Evolutionary conservation across 495 filamentous ascomycete species (phyloP), one percentile per base, ranked within the genome.

Genomic region (Friedmanniomyces endolithicus): DNA sequence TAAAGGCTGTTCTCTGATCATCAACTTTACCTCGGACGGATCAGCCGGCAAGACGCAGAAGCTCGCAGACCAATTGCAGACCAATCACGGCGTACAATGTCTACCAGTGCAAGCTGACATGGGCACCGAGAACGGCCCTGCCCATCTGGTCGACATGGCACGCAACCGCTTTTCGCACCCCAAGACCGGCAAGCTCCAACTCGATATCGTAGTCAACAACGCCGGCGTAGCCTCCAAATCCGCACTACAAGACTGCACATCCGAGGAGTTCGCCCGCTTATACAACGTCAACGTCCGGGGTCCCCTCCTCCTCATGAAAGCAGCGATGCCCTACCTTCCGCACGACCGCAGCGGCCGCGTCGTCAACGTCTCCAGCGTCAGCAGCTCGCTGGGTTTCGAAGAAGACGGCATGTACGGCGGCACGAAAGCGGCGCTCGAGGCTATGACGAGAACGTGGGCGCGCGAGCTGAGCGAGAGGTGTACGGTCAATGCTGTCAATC

Each of bases 171-270:
- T 82, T 63, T 58, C 72, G 14, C 66, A 74, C 34, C 71, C 70
- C 29, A 66, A 70, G 45, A 68, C 65, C 11, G 67, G 67, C 16
- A 72, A 72, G 23, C 78, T 90, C 67, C 80, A 83, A 57, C 79
- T 95, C 68, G 87, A 95, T 67, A 87, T 95, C 60, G 69, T 94
- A 24, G 72, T 95, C 72, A 94, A 95, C 76, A 94, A 94, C 67
- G 88, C 89, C 41, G 89, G 82, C 53, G 72, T 90, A 9, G 74
- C 80, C 1, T 64, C 63, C 25, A 84, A 89, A 68, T 68, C 75
- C 12, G 66, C 66, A 27, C 63, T 95, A 6, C 76, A 81, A 52
- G 72, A 81, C 50, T 61, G 81, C 48, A 77, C 66, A 0, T 46
- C 73, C 4, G 75, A 77, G 23, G 76, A 87, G 48, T 94, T 88